Percentiles rank a stretch among this genome's conserved stretches.
Conservation (phyloP, 441 rosid species). For the Pelargonium australe region DNA sequence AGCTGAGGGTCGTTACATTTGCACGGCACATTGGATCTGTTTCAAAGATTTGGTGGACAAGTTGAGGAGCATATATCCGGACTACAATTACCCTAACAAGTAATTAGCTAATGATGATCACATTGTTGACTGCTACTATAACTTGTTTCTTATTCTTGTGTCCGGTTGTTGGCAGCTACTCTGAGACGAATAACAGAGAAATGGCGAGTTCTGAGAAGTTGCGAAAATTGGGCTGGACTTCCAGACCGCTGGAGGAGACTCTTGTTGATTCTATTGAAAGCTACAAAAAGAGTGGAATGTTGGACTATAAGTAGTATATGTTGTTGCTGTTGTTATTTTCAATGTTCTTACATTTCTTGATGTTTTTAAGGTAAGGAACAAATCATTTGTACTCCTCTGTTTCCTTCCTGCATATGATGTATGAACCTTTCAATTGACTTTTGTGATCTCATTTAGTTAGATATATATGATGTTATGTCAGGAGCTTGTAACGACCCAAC, state of each 20-base stretch:
- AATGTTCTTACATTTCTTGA: no score
- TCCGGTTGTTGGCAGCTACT: slow-evolving; percentile 37
- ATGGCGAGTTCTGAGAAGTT: slow-evolving; percentile 54
- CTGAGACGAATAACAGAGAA: slow-evolving; percentile 25
- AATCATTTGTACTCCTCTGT: no score
- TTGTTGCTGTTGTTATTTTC: no score
- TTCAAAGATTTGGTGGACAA: slow-evolving; percentile 39
- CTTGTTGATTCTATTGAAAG: slow-evolving; percentile 60
- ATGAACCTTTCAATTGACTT: no score
- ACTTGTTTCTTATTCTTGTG: background rate
- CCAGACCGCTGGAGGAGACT: slow-evolving; percentile 52
- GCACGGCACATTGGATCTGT: slow-evolving; percentile 34
- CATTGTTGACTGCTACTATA: no score
- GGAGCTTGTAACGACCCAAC: no score
- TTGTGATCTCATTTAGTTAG: no score
- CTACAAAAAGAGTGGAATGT: slow-evolving; percentile 44
- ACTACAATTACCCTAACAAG: slow-evolving; percentile 56
- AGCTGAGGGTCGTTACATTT: slow-evolving; percentile 76
- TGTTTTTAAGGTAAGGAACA: no score
- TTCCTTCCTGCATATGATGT: no score
- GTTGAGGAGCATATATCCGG: slow-evolving; percentile 46
- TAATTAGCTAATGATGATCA: slow-evolving; percentile 12
- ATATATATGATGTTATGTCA: no score
- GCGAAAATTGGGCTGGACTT: slow-evolving; percentile 66
- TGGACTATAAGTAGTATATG: slow-evolving; percentile 26